Base-by-base conservation (phyloP, 352 stramenopile species). In the Phytophthora uliginosa region DNA sequence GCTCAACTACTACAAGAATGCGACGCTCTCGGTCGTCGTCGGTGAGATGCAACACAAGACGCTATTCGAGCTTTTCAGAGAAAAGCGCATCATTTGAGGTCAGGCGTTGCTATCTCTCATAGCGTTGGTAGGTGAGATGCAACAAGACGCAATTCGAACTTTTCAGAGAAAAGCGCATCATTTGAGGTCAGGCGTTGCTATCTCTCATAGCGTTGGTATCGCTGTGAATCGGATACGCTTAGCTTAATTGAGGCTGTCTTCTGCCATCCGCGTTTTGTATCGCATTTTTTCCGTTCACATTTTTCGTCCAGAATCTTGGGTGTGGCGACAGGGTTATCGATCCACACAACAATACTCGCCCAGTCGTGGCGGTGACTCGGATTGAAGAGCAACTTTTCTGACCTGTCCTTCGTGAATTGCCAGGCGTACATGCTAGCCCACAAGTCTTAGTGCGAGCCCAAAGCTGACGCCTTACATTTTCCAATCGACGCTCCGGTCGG, bases 41-140 rank as follows among this genome's bases (percentile, higher is more conserved):
- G 90, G 90, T 24, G 87, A 95, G 57, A 76, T 92, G 76, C 89
- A 96, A 65, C 90, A 97, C 73, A 90, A 93, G 69, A 73, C 82
- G 28, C 66, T 97, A 5, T 88, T 82, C 62, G 77, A 91, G 18
- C 73, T 89, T 51, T 89, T 94, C 59, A 73, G 82, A 17, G 77
- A 88, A 63, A 80, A 89, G 52, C 74, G 75, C 55, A 82, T 88
- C 48, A 70, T 92, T 55, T 84, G 57, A 73, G 13, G 18, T 51
- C 13, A 18, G 28, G 28, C 28, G 28, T 31, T 31, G 28, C 28
- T 31, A 31, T 8, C 28, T 31, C 28, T 31, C 28, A 31, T 31
- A 26, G 24, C 24, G 24, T 26, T 31, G 28, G 4, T 31, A 31
- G 90, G 90, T 24, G 87, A 95, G 57, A 76, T 92, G 76, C 89